A percentile compares a stretch with the other conserved stretches of the same genome.
Conservation (phyloP, 768 basidiomycete species). For the Amyloporia xantha region DNA sequence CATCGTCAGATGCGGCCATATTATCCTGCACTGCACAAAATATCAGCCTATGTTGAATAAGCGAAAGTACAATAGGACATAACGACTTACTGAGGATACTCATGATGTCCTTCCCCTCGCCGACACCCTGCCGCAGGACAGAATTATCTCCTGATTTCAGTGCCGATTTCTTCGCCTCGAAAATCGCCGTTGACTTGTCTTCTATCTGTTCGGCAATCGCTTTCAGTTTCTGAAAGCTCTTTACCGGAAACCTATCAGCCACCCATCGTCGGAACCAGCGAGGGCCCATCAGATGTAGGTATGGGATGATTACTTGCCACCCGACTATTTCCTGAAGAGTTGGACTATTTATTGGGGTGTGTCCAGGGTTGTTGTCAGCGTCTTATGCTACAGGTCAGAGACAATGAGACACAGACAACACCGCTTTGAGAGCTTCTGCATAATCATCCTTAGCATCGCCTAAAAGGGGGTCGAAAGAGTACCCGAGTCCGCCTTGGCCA, state of each 20-base stretch:
- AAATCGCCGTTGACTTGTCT: slow-evolving; percentile 32
- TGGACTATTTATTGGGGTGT: slow-evolving; percentile 21
- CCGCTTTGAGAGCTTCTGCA: slow-evolving; percentile 12
- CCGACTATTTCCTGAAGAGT: slow-evolving; percentile 24
- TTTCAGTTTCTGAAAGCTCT: slow-evolving; percentile 33
- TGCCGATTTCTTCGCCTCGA: slow-evolving; percentile 31
- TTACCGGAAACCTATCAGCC: slow-evolving; percentile 11
- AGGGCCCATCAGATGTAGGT: background rate
- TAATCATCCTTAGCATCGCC: slow-evolving; percentile 9
- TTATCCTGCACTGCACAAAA: slow-evolving; percentile 15
- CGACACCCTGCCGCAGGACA: slow-evolving; percentile 17
- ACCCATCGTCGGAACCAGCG: background rate
- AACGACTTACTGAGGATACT: slow-evolving; percentile 37
- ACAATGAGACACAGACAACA: slow-evolving; percentile 17
- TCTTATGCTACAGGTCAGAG: slow-evolving; percentile 16
- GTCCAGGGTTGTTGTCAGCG: background rate
- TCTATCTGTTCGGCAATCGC: slow-evolving; percentile 43
- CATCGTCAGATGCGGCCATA: slow-evolving; percentile 6
- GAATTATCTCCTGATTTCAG: slow-evolving; percentile 21
- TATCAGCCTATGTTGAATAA: no score
- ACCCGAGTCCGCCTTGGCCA: slow-evolving; percentile 13
- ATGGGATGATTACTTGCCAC: slow-evolving; percentile 23
- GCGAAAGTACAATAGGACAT: no score
- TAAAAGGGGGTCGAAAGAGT: slow-evolving; percentile 13
- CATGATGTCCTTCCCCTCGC: slow-evolving; percentile 41